phyloP scores from a whole-genome alignment of 1,284 basidiomycete species.

The Melampsora americana region DNA sequence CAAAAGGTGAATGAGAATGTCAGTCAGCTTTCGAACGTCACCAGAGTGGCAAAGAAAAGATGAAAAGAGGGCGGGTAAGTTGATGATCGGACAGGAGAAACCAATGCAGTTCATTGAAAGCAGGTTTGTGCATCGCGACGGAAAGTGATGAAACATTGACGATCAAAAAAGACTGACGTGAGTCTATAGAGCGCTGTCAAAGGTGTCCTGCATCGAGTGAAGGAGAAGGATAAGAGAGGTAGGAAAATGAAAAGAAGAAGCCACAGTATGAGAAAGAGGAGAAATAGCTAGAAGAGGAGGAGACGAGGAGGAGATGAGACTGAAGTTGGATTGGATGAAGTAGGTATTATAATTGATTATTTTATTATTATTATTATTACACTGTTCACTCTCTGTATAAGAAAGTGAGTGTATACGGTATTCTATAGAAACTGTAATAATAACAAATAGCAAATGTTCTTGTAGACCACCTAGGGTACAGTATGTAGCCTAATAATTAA shows the following conservation, averaged over 20 bases:
- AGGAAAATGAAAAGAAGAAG: neutral
- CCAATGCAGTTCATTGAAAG: neutral
- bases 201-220: neutral
- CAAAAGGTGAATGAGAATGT: neutral
- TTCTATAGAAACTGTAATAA: neutral
- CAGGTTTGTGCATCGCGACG: neutral
- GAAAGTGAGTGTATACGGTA: neutral
- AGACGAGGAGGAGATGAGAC: neutral
- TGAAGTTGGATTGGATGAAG: neutral
- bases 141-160: neutral
- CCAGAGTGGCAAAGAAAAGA: neutral
- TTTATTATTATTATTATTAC: too few relatives aligned
- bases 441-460: neutral
- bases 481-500: neutral
- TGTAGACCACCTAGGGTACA: neutral
- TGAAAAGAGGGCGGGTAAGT: neutral
- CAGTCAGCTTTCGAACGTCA: neutral
- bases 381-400: neutral
- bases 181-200: neutral
- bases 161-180: neutral
- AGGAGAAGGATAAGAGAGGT: neutral
- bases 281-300: neutral
- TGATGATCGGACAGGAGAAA: neutral
- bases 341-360: too few relatives aligned
- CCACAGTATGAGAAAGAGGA: neutral